Evolutionary conservation across 352 stramenopile species (phyloP), one percentile per base, ranked within the genome.

Genomic region (Globisporangium heterothallicum): DNA sequence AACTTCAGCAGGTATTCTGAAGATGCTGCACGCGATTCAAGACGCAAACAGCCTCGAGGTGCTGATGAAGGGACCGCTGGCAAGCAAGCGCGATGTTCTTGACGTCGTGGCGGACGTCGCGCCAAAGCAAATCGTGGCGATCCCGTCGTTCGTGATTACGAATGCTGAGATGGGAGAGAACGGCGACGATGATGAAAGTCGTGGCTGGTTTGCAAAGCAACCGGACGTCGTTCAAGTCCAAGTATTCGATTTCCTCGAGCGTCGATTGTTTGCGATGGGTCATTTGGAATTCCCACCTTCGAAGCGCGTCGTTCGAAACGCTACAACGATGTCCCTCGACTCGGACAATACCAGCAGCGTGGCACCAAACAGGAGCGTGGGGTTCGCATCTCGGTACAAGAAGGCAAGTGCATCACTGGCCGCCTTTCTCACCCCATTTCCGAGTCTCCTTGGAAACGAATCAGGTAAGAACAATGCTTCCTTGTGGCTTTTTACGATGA

Each of bases 401-500:
- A 35, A 29, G 27, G 8, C 25, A 25, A 53, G 49, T 14, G 48
- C 42, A 24, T 63, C 56, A 13, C 4, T 63, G 16, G 42, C 21
- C 6, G 56, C 35, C 14, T 63, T 63, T 24, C 3, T 57, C 32
- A 63, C 54, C 13, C 46, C 54, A 22, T 34, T 61, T 18, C 18
- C 26, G 5, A 45, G 30, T 22, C 56, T 56, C 42, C 40, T 63
- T 4, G 41, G 34, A n/a, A 12, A 13, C 8, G n/a, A 30, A 32
- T 18, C 12, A 49, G 10, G 26, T 18, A 18, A 45, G 14, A 27
- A 4, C 47, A 25, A 22, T 12, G 27, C 35, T 14, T 29, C 44
- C 26, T 19, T 63, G 19, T 63, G 56, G 56, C 57, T 58, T 40
- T 58, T 63, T 18, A 63, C 56, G 13, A 34, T 63, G 48, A 6